phyloP scores from a whole-genome alignment of 148 eudicot species.

The Persicaria tinctoria region DNA sequence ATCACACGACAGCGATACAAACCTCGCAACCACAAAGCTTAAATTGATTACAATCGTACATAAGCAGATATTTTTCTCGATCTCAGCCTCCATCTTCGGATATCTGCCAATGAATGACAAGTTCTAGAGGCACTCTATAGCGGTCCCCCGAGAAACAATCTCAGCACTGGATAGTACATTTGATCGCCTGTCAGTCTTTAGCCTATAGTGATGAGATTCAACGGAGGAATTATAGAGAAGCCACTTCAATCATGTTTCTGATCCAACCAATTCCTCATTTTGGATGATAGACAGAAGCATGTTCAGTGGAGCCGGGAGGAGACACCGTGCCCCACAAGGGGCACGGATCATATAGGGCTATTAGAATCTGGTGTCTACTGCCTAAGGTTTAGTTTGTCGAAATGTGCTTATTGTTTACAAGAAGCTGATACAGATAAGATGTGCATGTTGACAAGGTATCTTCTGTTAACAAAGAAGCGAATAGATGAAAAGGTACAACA shows the following conservation, averaged over 20 bases:
- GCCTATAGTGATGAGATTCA: neutral
- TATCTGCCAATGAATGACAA: neutral
- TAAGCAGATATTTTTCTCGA: slow-evolving; percentile 4
- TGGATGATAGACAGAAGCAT: slow-evolving; percentile 12
- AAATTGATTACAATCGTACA: slow-evolving; percentile 4
- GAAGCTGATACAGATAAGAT: neutral
- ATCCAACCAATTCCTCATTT: neutral
- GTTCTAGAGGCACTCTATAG: neutral
- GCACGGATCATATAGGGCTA: neutral
- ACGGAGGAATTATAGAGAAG: neutral
- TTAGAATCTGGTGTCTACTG: neutral
- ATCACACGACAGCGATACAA: neutral
- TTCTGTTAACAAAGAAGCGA: neutral
- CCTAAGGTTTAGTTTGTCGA: too few species aligned
- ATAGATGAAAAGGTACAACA: neutral
- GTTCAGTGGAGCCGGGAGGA: slow-evolving; percentile 6
- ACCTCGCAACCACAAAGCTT: neutral
- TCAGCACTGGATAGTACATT: neutral
- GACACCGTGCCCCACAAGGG: slow-evolving; percentile 6
- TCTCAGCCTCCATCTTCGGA: neutral
- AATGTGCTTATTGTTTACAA: too few species aligned
- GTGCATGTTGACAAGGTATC: neutral
- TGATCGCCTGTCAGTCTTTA: neutral
- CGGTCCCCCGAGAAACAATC: slow-evolving; percentile 1
- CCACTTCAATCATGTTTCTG: neutral